Percentiles rank a stretch among this genome's conserved stretches.
Conservation (phyloP, 208 protist species). For the Balamuthia mandrillaris region DNA sequence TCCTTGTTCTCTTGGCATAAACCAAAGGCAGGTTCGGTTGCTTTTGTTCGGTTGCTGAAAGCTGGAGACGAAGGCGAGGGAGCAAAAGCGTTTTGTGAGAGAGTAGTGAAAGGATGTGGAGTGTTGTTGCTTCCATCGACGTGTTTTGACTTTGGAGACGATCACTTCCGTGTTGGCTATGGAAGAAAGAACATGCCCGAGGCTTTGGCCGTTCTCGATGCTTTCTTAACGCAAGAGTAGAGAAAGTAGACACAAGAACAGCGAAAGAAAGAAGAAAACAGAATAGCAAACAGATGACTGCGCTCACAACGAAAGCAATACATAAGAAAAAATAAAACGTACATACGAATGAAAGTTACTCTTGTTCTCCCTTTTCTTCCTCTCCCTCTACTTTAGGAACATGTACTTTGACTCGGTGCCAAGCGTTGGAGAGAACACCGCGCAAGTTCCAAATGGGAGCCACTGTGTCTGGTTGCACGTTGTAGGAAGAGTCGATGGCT, state of each 20-base stretch:
- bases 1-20: constrained; percentile 14
- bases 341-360: too few species aligned
- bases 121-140: constrained; percentile 17
- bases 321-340: too few species aligned
- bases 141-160: background rate
- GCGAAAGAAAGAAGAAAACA: too few species aligned
- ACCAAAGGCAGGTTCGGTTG: background rate
- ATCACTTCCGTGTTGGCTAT: constrained; percentile 31
- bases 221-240: too few species aligned
- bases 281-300: too few species aligned
- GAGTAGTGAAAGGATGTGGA: background rate
- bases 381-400: background rate
- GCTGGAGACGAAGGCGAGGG: background rate
- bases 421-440: constrained; percentile 67
- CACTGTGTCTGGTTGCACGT: constrained; percentile 64
- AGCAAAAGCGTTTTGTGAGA: too few species aligned
- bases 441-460: constrained; percentile 69
- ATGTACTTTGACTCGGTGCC: constrained; percentile 57
- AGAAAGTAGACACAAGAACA: too few species aligned
- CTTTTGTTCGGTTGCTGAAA: background rate
- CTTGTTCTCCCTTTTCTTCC: background rate
- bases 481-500: constrained; percentile 62
- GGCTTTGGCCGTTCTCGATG: background rate
- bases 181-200: background rate
- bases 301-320: too few species aligned